phyloP scores from a whole-genome alignment of 1,284 basidiomycete species.

The Tilletia horrida region DNA sequence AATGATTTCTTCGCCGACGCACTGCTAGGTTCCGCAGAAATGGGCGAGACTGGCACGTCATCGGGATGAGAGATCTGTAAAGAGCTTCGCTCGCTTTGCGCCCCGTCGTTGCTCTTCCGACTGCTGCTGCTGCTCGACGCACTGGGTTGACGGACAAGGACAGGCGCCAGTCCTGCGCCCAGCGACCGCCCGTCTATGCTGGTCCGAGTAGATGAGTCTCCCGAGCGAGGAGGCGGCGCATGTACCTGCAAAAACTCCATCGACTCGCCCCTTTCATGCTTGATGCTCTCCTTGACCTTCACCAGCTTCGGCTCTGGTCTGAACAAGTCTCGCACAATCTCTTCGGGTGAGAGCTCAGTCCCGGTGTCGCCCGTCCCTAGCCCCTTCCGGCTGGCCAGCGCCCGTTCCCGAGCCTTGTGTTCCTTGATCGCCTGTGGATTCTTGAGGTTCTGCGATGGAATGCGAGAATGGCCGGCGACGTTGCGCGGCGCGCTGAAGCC shows the following conservation, averaged over 20 bases:
- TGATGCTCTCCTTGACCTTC: neutral
- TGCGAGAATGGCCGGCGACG: constrained; percentile 2
- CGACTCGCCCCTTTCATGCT: neutral
- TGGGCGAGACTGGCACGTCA: neutral
- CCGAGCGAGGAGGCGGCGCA: neutral
- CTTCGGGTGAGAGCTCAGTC: constrained; percentile 9
- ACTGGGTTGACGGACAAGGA: neutral
- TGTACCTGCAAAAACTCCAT: constrained; percentile 1
- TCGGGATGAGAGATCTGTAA: neutral
- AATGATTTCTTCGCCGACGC: neutral
- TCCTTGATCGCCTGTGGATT: constrained; percentile 5
- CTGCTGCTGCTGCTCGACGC: neutral
- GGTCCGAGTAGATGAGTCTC: neutral
- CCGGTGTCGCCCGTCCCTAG: constrained; percentile 4
- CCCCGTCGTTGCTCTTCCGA: neutral
- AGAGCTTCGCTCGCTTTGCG: neutral
- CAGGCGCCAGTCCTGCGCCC: neutral
- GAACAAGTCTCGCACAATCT: constrained; percentile 14
- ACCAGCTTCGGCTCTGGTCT: neutral
- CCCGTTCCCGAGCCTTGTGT: constrained; percentile 1
- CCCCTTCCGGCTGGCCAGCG: neutral
- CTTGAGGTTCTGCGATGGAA: neutral
- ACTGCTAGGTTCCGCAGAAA: neutral
- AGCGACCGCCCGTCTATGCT: neutral
- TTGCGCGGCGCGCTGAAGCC: neutral